A percentile compares a stretch with the other conserved stretches of the same genome.
These are phyloP conservation scores for Curvularia sp. DNA, from an alignment of 2,329 filamentous ascomycete genomes.

Conservation along the genomic window DNA sequence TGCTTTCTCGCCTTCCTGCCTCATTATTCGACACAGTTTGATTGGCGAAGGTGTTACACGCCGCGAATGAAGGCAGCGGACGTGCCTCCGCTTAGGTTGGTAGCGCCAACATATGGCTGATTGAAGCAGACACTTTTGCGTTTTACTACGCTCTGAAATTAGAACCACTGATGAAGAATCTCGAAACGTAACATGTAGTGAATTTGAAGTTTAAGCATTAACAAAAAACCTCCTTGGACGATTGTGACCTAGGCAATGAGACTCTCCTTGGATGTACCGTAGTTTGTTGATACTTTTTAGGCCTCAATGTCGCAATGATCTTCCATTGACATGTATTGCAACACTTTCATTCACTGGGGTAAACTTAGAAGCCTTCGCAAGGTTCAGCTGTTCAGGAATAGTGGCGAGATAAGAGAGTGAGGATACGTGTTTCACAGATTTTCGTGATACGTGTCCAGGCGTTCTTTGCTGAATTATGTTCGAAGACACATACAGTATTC, in stretches of 20 bases:
- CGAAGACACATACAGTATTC: neutral
- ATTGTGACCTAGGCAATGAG: neutral
- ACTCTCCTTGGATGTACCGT: neutral
- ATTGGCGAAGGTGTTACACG: neutral
- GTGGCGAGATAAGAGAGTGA: neutral
- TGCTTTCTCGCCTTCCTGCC: neutral
- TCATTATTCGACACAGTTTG: neutral
- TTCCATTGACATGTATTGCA: neutral
- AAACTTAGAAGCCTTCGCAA: neutral
- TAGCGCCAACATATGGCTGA: neutral
- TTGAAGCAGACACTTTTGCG: neutral
- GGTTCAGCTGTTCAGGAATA: neutral
- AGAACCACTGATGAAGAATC: too few species aligned
- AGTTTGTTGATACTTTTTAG: neutral
- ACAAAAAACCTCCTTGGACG: neutral
- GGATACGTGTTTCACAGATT: neutral
- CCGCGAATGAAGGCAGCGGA: neutral
- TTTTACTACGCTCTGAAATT: neutral
- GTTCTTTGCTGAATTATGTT: neutral
- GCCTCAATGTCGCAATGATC: neutral
- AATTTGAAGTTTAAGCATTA: neutral
- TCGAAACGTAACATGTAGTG: neutral
- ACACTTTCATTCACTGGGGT: neutral
- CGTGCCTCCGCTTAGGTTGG: neutral
- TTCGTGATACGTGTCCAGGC: neutral